Evolutionary conservation across 2,329 filamentous ascomycete species (phyloP), one percentile per base, ranked within the genome.

Genomic region (Nakataea oryzae): DNA sequence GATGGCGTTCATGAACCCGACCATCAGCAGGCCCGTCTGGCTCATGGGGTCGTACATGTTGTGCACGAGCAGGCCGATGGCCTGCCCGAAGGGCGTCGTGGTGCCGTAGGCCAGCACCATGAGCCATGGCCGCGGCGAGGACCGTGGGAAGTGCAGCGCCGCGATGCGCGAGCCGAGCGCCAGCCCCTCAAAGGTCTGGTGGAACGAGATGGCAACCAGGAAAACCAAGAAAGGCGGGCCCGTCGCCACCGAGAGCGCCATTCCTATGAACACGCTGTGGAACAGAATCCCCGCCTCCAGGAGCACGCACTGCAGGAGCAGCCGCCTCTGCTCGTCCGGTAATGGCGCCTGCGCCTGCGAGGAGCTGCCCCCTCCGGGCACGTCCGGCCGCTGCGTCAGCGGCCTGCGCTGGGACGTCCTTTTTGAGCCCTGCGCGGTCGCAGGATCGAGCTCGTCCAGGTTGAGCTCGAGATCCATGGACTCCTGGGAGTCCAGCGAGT

Each of bases 171-270:
- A 89, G 8, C 91, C 91, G 5, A 96, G 83, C 0, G 91, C 91
- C 17, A 96, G 85, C 2, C 91, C 91, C 75, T 96, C 91, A 66
- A 96, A 96, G 1, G 89, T 91, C 75, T 96, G 89, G 70, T 95
- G 90, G 74, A 93, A 93, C 66, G 84, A 86, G 65, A 95, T 92
- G 59, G 90, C 90, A 32, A 93, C 80, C 0, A 95, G 78, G 65
- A 95, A 89, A 14, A 93, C 88, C 55, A 91, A 78, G 70, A 95
- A 95, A 1, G 88, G 85, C 0, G 89, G 87, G 0, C 90, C 90
- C 0, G 89, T 91, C 0, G 90, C 87, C 0, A 95, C 90, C 0
- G 88, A 91, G 32, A 95, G 81, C 4, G 90, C 89, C 89, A 93
- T 93, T 65, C 90, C 90, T 68, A 95, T 93, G 70, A 95, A 95